Base-by-base conservation (phyloP, 768 basidiomycete species). In the Pseudohyphozyma bogoriensis region DNA sequence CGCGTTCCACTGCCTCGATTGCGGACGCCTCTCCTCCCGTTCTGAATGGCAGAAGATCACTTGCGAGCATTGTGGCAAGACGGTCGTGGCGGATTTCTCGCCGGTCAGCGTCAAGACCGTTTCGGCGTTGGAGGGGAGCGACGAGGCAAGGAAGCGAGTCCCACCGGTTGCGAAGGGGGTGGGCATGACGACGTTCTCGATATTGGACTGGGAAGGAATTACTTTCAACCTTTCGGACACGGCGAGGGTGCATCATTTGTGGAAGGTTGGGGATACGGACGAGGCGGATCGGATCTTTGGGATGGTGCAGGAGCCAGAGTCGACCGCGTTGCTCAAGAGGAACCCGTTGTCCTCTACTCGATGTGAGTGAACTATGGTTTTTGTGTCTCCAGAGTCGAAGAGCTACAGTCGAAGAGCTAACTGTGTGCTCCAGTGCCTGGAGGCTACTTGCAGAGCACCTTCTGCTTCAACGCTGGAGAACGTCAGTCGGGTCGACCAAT, bases 161-260 rank as follows among this genome's bases (percentile, higher is more conserved):
- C 5, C 15, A 22, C 47, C 31, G 13, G 47, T 18, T 3, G 28
- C 18, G 31, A 50, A 16, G 47, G 47, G 31, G 22, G 15, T 32
- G 31, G 18, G n/a, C 44, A 33, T 18, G 44, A 46, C 40, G n/a
- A 5, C 44, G 22, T 16, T 26, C 32, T 18, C 31, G 42, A 22
- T 20, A 3, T 5, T 29, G 10, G 22, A 15, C 4, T 61, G 24
- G 31, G 10, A 4, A 0, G 60, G 60, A 26, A 56, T 50, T 37
- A 32, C 55, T 10, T 52, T 46, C 55, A 31, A 56, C 1, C 47
- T 65, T 16, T 32, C 31, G 11, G 36, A 24, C 8, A 29, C 28
- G 4, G 49, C 64, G 24, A 29, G 7, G 31, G 58, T 62, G 1
- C 60, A 65, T 44, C 64, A 65, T 11, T 31, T 62, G 12, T 62